Evolutionary conservation across 2,329 filamentous ascomycete genomes (phyloP).

Genomic region (Raffaelea arxii): DNA sequence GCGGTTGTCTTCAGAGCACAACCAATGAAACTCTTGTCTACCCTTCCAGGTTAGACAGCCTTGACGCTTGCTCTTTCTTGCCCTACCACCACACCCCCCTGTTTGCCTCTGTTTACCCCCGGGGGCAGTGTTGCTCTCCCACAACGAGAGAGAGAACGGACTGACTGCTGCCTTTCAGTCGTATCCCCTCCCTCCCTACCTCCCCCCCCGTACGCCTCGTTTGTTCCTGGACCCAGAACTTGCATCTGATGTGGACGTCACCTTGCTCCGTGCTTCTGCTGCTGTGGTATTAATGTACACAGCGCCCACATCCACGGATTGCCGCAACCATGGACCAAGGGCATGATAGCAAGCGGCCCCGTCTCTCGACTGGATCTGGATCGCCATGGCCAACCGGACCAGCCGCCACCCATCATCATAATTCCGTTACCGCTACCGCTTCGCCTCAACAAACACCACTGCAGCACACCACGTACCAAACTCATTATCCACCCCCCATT

Average conservation of each 20-base stretch:
- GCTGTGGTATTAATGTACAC: conserved; percentile 17
- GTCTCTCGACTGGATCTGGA: conserved; percentile 32
- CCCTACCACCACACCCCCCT: conserved; percentile 9
- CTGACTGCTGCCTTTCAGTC: background rate
- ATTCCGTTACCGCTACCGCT: conserved; percentile 25
- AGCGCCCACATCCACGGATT: conserved; percentile 25
- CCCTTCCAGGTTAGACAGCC: no score
- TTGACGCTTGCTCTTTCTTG: no score
- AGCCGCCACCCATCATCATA: conserved; percentile 30
- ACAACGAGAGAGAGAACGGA: no score
- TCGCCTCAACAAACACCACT: conserved; percentile 19
- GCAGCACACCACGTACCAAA: conserved; percentile 22
- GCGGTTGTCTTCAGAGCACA: no score
- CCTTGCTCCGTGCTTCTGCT: conserved; percentile 7
- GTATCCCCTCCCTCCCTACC: background rate
- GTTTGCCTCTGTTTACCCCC: background rate
- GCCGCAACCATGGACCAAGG: conserved; percentile 47
- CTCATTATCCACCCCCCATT: conserved; percentile 27
- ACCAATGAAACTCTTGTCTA: background rate
- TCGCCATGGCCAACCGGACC: conserved; percentile 35
- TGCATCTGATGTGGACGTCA: conserved; percentile 4
- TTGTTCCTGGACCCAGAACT: background rate
- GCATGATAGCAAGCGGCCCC: conserved; percentile 50
- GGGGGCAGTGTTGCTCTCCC: no score
- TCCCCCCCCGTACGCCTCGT: background rate